phyloP scores from a whole-genome alignment of 2,329 filamentous ascomycete genomes.

The Seiridium unicorne region DNA sequence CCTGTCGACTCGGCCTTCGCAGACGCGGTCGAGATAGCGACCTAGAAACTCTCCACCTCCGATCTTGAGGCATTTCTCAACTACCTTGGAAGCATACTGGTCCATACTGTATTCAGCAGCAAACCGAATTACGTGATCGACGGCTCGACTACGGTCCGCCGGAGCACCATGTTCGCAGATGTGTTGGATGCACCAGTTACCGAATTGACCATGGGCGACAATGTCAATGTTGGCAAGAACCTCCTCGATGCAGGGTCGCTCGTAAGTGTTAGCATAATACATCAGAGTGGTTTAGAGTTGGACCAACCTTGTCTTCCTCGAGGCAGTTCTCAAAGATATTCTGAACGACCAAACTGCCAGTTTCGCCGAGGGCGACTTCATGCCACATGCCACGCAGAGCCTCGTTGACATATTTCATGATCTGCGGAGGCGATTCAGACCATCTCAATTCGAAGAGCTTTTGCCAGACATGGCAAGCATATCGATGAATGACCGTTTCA shows the following conservation, averaged over 20 bases:
- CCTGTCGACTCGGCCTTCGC: constrained; percentile 84
- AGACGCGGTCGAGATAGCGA: constrained; percentile 90
- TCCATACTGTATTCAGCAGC: constrained; percentile 98
- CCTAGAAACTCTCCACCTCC: constrained; percentile 86
- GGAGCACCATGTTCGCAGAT: constrained; percentile 95
- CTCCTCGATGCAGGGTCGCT: constrained; percentile 91
- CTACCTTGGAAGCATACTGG: constrained; percentile 97
- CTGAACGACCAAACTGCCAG: constrained; percentile 95
- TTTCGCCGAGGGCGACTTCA: constrained; percentile 94
- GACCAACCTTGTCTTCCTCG: constrained; percentile 89
- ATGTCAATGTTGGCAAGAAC: constrained; percentile 94
- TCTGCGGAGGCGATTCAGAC: constrained; percentile 91
- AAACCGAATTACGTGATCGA: constrained; percentile 92
- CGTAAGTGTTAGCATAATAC: constrained; percentile 40
- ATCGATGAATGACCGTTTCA: constrained; percentile 96
- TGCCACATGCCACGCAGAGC: constrained; percentile 97
- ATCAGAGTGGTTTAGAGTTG: background rate
- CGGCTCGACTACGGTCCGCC: constrained; percentile 85
- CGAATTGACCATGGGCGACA: constrained; percentile 95
- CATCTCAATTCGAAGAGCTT: constrained; percentile 98
- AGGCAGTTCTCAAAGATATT: constrained; percentile 99
- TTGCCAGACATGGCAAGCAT: constrained; percentile 99
- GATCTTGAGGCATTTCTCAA: constrained; percentile 98
- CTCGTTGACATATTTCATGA: constrained; percentile 98
- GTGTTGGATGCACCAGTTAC: constrained; percentile 99